Conservation (phyloP, 129 eudicot genomes). For the Ambrosia trifida region DNA sequence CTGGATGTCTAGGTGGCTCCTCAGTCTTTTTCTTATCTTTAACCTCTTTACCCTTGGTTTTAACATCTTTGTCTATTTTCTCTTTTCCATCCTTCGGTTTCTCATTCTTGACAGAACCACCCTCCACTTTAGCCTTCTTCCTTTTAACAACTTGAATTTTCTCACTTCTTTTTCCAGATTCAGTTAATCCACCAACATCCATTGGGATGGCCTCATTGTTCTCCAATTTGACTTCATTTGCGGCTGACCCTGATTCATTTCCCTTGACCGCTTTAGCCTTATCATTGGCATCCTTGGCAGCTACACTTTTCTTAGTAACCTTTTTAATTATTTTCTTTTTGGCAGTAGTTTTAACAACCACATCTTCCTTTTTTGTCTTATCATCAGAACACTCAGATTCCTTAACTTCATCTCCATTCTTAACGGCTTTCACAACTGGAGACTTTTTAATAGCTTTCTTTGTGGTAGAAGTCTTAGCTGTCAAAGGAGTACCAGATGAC, state of each 20-base stretch:
- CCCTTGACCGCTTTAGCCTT: slow-evolving; percentile 28
- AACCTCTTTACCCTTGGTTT: slow-evolving; percentile 44
- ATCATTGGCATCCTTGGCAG: slow-evolving; percentile 36
- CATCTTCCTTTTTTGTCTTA: slow-evolving; percentile 36
- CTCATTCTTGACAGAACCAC: too few species aligned
- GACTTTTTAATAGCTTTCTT: slow-evolving; percentile 58
- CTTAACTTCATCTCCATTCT: slow-evolving; percentile 46
- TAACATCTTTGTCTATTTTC: slow-evolving; percentile 54
- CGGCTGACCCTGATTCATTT: slow-evolving; percentile 27
- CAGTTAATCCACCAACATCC: slow-evolving; percentile 29
- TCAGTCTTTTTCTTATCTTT: slow-evolving; percentile 66
- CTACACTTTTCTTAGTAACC: slow-evolving; percentile 59
- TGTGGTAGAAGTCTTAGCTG: slow-evolving; percentile 47
- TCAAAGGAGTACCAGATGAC: slow-evolving; percentile 37
- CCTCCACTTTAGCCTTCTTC: too few species aligned
- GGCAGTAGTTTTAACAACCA: slow-evolving; percentile 38
- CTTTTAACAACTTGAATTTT: slow-evolving; percentile 28
- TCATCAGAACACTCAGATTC: slow-evolving; percentile 46
- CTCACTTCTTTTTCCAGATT: slow-evolving; percentile 37
- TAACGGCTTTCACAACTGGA: slow-evolving; percentile 27
- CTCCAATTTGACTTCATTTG: slow-evolving; percentile 36
- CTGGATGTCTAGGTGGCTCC: slow-evolving; percentile 91
- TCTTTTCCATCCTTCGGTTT: slow-evolving; percentile 53
- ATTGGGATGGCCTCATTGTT: slow-evolving; percentile 27
- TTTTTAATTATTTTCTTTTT: slow-evolving; percentile 72